Evolutionary conservation across 192 early-diverging fungal genomes (phyloP).

Genomic region (Chytriomyces sp.): DNA sequence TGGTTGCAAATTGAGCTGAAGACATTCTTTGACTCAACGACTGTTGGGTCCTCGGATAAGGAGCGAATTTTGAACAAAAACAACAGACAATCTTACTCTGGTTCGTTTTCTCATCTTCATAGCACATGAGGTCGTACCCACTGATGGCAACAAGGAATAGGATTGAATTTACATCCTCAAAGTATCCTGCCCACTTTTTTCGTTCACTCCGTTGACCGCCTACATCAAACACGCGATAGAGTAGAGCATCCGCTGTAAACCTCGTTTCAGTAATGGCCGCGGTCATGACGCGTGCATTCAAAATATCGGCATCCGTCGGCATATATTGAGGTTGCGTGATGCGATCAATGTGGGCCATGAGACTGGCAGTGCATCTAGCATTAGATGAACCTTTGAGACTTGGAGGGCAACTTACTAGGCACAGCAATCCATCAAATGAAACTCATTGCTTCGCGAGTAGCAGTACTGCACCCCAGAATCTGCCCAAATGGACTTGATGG

Average conservation of each 20-base stretch:
- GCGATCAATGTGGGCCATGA: slow-evolving; percentile 46
- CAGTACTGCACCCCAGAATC: slow-evolving; percentile 43
- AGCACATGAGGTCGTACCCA: not conserved
- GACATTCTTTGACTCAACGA: slow-evolving; percentile 31
- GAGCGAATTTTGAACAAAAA: slow-evolving; percentile 2
- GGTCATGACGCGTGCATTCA: not conserved
- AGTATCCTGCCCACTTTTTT: slow-evolving; percentile 8
- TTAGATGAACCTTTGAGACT: slow-evolving; percentile 30
- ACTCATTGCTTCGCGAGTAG: slow-evolving; percentile 39
- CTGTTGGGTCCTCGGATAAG: not conserved
- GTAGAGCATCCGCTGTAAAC: not conserved
- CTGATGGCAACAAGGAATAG: not conserved
- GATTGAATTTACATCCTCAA: not conserved
- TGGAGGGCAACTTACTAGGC: no score
- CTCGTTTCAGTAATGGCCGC: not conserved
- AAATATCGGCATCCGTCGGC: no score
- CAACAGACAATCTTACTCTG: not conserved
- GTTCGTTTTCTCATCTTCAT: slow-evolving; percentile 1
- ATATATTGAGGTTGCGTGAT: slow-evolving; percentile 36
- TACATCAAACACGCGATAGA: not conserved
- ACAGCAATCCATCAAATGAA: slow-evolving; percentile 48
- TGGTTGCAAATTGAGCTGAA: slow-evolving; percentile 49
- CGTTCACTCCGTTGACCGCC: not conserved
- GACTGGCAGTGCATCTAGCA: no score
- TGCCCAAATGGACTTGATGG: slow-evolving; percentile 17